phyloP scores from a whole-genome alignment of 495 filamentous ascomycete species.

The Pyrenopolyporus hunteri region DNA sequence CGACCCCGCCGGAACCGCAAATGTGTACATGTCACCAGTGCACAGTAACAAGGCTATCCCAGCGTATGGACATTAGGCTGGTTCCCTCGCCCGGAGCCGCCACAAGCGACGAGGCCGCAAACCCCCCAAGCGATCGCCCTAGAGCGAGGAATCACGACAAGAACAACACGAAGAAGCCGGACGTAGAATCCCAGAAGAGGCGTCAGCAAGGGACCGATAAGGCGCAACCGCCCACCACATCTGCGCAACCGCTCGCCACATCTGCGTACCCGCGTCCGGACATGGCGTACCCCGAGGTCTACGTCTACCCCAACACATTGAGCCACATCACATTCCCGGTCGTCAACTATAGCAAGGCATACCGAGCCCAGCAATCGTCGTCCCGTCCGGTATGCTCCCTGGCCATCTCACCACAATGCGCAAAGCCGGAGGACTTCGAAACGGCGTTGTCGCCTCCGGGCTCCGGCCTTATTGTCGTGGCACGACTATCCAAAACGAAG shows the following conservation, averaged over 20 bases:
- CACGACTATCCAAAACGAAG: slow-evolving; percentile 11
- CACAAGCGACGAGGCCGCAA: background rate
- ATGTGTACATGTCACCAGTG: slow-evolving; percentile 13
- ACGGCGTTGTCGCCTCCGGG: slow-evolving; percentile 7
- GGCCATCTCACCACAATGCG: slow-evolving; percentile 25
- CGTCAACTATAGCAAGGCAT: slow-evolving; percentile 29
- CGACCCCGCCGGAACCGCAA: background rate
- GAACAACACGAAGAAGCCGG: background rate
- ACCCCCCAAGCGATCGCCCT: background rate
- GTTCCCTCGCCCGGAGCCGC: background rate
- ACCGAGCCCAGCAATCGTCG: background rate
- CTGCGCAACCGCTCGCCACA: background rate
- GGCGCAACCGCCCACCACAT: background rate
- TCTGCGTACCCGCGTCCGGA: background rate
- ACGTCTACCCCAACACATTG: slow-evolving; percentile 26
- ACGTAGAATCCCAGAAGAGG: background rate
- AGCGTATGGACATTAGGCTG: background rate
- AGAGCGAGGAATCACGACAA: background rate
- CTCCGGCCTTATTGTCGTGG: slow-evolving; percentile 18
- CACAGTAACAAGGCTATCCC: background rate
- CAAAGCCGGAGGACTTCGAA: slow-evolving; percentile 25
- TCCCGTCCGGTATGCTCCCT: slow-evolving; percentile 28
- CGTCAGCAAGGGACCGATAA: too few relatives aligned
- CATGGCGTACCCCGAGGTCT: slow-evolving; percentile 20
- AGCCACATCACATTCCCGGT: slow-evolving; percentile 37